A percentile compares a stretch with the other conserved stretches of the same genome.
Conservation (phyloP, 1,284 basidiomycete species). For the Leucoagaricus sp. region DNA sequence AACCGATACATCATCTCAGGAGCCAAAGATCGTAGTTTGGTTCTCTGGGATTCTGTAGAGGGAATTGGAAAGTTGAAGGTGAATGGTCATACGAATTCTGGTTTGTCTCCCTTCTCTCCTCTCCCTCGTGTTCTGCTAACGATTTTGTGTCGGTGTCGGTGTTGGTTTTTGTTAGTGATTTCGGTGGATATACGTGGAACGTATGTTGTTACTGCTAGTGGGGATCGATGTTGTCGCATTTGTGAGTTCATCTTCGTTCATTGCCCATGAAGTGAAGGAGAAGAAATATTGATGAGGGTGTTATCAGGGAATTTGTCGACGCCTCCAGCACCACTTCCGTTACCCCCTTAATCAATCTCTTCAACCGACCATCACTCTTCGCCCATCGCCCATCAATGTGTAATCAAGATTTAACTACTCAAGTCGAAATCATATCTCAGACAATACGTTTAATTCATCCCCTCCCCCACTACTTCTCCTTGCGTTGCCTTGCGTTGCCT, state of each 20-base stretch:
- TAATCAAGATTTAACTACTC: no score
- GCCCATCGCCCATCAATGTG: no score
- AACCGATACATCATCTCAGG: slow-evolving; percentile 89
- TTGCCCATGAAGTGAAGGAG: no score
- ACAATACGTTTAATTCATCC: no score
- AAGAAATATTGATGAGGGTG: background rate
- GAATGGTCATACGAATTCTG: slow-evolving; percentile 89
- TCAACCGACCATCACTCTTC: no score
- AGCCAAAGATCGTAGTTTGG: slow-evolving; percentile 88
- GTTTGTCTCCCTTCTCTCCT: slow-evolving; percentile 34
- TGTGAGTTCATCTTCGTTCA: slow-evolving; percentile 43
- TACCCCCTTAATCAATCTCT: no score
- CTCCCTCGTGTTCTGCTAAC: slow-evolving; percentile 6
- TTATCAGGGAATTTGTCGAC: background rate
- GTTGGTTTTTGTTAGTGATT: slow-evolving; percentile 11
- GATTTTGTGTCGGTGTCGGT: background rate
- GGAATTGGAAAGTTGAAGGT: slow-evolving; percentile 82
- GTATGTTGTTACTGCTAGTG: slow-evolving; percentile 78
- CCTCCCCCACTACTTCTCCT: background rate
- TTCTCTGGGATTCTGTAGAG: slow-evolving; percentile 83
- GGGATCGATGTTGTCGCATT: slow-evolving; percentile 83
- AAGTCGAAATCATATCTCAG: no score
- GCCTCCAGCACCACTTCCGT: background rate
- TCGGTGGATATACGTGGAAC: slow-evolving; percentile 10
- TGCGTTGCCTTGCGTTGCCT: background rate